Evolutionary conservation across 2,329 filamentous ascomycete genomes (phyloP), one percentile per base, ranked within the genome.

Genomic region (Aspergillus quadrilineatus): DNA sequence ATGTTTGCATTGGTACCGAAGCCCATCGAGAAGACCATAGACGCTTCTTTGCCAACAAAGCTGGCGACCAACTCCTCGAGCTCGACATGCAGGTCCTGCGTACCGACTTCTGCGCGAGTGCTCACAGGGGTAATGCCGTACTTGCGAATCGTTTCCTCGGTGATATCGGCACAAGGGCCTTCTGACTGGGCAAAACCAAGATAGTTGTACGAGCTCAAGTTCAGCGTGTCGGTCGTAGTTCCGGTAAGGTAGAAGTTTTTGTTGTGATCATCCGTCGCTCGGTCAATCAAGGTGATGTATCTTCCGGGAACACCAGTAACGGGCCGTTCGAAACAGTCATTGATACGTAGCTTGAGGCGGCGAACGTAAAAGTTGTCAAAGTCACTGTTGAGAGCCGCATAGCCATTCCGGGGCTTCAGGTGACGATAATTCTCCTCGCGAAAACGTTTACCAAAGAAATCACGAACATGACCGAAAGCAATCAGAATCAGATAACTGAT

Each of bases 161-260:
- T 90, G 12, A 90, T 88, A 73, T 97, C 93, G 46, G 94, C 94
- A 70, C 94, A 99, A 41, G 94, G 93, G 9, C 94, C 94, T 64
- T 97, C 92, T 0, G 94, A 97, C 74, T 99, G 94, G 50, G 94
- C 94, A 68, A 99, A 99, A 43, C 94, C 94, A 26, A 99, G 89
- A 72, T 99, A 99, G 77, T 99, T 99, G 83, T 99, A 99, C 1
- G 94, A 99, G 79, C 93, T 97, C 88, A 99, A 89, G 77, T 99
- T 99, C 67, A 99, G 80, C 0, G 94, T 97, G 75, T 99, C 91
- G 1, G 93, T 97, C 57, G 85, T 88, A 47, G 91, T 96, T 56
- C 94, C 94, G 1, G 90, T 92, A 74, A 92, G 87, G 71, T 89
- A 85, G 80, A 96, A 99, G 57, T 89, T 88, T 68, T 88, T 83